Percentiles rank a stretch among this genome's conserved stretches.
phyloP scores from a whole-genome alignment of 805 yeast genomes.

The Suhomyces emberorum region DNA sequence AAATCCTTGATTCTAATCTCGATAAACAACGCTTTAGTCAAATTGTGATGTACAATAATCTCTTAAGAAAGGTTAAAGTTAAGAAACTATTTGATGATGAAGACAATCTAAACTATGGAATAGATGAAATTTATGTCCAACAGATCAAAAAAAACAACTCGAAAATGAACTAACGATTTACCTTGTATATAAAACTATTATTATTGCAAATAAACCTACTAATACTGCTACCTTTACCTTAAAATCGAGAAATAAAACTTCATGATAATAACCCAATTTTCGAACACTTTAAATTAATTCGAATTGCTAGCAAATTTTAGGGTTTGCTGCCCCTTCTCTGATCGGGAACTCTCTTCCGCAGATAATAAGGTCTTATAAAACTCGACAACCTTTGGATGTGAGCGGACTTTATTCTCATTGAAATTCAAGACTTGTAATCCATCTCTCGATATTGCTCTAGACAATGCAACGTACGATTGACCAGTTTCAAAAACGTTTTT shows the following conservation, averaged over 20 bases:
- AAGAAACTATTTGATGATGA: neutral
- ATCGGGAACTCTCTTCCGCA: constrained; percentile 26
- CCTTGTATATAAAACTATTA: neutral
- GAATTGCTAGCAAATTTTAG: constrained; percentile 2
- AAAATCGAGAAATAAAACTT: too few relatives aligned
- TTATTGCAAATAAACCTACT: constrained; percentile 3
- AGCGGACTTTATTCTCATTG: constrained; percentile 56
- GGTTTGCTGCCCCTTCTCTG: constrained; percentile 10
- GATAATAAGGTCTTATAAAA: constrained; percentile 58
- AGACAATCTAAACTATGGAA: constrained; percentile 2
- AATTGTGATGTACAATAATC: constrained; percentile 14
- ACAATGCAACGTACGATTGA: constrained; percentile 93
- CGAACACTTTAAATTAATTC: too few relatives aligned
- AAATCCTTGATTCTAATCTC: constrained; percentile 7
- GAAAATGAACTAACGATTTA: neutral
- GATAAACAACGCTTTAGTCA: constrained; percentile 16
- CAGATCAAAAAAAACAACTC: neutral
- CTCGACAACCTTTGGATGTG: constrained; percentile 65
- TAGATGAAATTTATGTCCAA: constrained; percentile 1
- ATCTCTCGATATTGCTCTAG: constrained; percentile 80
- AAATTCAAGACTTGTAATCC: constrained; percentile 84
- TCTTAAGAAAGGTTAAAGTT: neutral
- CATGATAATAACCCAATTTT: too few relatives aligned
- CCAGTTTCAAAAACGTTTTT: constrained; percentile 80
- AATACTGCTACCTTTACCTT: neutral